phyloP scores from a whole-genome alignment of 2,329 filamentous ascomycete species.

The Trichophyton benhamiae region DNA sequence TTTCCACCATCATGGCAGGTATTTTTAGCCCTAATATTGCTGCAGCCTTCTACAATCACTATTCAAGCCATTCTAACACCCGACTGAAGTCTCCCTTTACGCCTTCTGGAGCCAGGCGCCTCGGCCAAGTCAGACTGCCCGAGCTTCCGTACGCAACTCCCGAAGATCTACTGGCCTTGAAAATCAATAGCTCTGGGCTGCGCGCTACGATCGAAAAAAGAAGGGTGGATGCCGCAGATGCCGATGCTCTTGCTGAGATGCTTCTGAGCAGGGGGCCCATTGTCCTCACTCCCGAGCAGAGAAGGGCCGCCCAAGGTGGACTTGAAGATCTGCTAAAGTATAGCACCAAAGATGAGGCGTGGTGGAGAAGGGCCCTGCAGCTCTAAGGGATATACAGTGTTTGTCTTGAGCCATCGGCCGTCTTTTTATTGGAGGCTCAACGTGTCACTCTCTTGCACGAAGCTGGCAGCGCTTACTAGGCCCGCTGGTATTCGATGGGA shows the following conservation, averaged over 20 bases:
- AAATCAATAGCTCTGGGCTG: slow-evolving; percentile 9
- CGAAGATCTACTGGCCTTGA: slow-evolving; percentile 7
- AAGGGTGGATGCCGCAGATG: slow-evolving; percentile 4
- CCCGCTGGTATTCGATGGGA: background rate
- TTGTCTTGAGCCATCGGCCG: too few relatives aligned
- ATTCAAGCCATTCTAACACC: background rate
- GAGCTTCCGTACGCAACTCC: slow-evolving; percentile 8
- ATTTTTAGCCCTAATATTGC: background rate
- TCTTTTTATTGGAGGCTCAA: too few relatives aligned
- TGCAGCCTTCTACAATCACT: background rate
- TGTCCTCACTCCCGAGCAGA: background rate
- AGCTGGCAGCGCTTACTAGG: too few relatives aligned
- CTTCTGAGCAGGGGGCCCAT: background rate
- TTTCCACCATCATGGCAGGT: slow-evolving; percentile 10
- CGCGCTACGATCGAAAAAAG: background rate
- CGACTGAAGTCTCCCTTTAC: slow-evolving; percentile 3
- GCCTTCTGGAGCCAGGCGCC: background rate
- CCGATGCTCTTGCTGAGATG: background rate
- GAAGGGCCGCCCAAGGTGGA: background rate
- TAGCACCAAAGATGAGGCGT: background rate
- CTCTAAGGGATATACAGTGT: background rate
- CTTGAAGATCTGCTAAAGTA: background rate
- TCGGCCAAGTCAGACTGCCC: background rate
- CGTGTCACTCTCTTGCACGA: too few relatives aligned
- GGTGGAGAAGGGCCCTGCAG: background rate